Evolutionary conservation across 768 basidiomycete genomes (phyloP), one percentile per base, ranked within the genome.

Genomic region (Lactarius indigo): DNA sequence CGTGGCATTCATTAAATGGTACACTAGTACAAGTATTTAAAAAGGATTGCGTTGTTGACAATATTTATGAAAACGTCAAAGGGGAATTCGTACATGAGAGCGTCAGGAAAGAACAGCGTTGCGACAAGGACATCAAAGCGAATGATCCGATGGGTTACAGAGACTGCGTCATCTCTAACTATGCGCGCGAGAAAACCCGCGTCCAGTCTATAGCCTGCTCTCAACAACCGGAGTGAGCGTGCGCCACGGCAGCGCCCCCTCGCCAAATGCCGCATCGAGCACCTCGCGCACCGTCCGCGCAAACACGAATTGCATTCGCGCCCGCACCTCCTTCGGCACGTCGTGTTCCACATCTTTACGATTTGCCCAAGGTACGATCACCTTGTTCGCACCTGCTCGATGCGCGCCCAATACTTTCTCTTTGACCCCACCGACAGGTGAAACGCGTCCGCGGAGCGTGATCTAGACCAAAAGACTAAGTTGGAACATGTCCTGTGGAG

Each of bases 371-470:
- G 95, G 94, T 7, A 97, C 79, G 63, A 97, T 88, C 42, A 96
- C 85, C 73, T 88, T 94, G 57, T 82, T 88, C 54, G 95, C 85
- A 41, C 89, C 87, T 2, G 92, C 92, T 7, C 94, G 87, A 75
- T 96, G 93, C 0, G 94, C 94, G 20, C 93, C 94, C 20, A 96
- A 83, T 1, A 96, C 86, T 74, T 93, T 93, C 81, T 95, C 94
- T 74, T 94, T 94, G 76, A 96, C 91, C 0, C 94, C 94, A 4
- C 94, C 94, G 2, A 96, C 91, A 5, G 93, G 86, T 0, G 88
- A 90, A 39, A 94, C 88, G 9, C 85, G 85, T 18, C 92, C 91
- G 2, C 92, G 85, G 1, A 94, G 82, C 0, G 94, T 96, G 61
- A 96, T 90, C 86, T 88, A 44, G 12, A 41, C 26, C 15, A 39